Percentiles rank a stretch among this genome's conserved stretches.
Evolutionary conservation across 495 filamentous ascomycete genomes (phyloP).

Genomic region (Cryomyces minteri): DNA sequence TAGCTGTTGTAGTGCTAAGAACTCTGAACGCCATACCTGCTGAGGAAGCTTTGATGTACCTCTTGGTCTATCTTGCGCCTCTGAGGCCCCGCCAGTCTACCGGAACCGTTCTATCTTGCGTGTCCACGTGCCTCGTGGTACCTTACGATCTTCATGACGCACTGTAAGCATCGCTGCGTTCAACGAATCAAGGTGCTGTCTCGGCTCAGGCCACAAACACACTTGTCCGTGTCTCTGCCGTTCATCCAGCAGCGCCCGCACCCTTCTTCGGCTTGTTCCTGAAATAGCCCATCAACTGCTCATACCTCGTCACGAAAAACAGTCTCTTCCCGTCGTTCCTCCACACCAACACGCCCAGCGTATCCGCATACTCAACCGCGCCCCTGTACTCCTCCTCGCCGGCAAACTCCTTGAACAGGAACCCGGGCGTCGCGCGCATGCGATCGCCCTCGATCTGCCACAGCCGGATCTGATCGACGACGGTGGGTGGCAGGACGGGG

Average conservation of each 20-base stretch:
- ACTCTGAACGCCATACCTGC: no score
- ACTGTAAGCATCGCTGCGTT: no score
- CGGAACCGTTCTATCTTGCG: no score
- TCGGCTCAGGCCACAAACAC: neutral
- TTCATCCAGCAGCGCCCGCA: neutral
- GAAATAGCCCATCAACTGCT: constrained; percentile 68
- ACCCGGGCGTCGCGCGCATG: constrained; percentile 65
- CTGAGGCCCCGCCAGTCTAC: no score
- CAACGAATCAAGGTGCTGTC: no score
- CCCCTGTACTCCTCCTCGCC: constrained; percentile 57
- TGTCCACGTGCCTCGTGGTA: no score
- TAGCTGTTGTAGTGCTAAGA: no score
- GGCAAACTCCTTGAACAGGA: constrained; percentile 78
- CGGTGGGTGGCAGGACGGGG: constrained; percentile 74
- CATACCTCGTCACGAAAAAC: constrained; percentile 76
- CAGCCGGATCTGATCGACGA: constrained; percentile 90
- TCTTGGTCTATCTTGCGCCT: no score
- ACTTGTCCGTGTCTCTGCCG: neutral
- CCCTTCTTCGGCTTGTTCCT: constrained; percentile 30
- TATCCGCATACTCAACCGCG: constrained; percentile 61
- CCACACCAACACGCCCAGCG: constrained; percentile 85
- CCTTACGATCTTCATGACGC: no score
- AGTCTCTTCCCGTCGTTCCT: constrained; percentile 55
- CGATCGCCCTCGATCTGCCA: constrained; percentile 97
- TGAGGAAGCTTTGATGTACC: no score